Base-by-base conservation (phyloP, 768 basidiomycete genomes). In the Tubosaeta sp. region DNA sequence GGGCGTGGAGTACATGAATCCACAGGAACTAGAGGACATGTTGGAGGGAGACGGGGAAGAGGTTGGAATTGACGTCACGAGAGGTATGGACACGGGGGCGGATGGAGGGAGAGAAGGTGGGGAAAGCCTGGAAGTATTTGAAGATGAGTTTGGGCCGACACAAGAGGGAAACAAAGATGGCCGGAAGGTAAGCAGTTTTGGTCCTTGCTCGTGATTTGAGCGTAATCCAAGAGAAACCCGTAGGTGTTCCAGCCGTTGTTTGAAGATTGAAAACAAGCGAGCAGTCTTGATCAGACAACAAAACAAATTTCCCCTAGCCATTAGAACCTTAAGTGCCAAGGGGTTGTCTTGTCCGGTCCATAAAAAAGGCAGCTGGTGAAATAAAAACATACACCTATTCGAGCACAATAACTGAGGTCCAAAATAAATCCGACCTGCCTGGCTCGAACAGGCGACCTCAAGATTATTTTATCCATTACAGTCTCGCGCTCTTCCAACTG, bases 1-100 rank as follows among this genome's bases (percentile, higher is more conserved):
- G 27, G 86, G 84, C 3, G 72, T 85, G 22, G 86, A 88, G 59
- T 62, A 75, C 54, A 87, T 90, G 86, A 72, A 75, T 52, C 74
- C 67, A 6, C 76, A 81, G 22, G 86, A 88, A 62, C 66, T 89
- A 33, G 74, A 71, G 19, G 81, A 76, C 25, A 65, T 71, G 65
- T 44, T 71, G 33, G 70, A 70, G 26, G 70, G 68, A 38, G 66
- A 70, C 4, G 70, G 60, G 2, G 66, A 70, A 39, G 68, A 71
- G 50, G 63, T 71, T 41, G 68, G 46, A n/a, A 58, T 68, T 56
- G 52, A 59, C 26, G 32, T 61, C 12, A 17, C 35, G 16, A 62
- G 46, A 34, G 55, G 49, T 14, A 34, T 33, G 38, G 45, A 34
- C 14, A 31, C 48, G 10, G 16, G 43, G 3, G 47, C 45, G 27